phyloP scores from a whole-genome alignment of 1,284 basidiomycete species.

The Cerrena zonata region DNA sequence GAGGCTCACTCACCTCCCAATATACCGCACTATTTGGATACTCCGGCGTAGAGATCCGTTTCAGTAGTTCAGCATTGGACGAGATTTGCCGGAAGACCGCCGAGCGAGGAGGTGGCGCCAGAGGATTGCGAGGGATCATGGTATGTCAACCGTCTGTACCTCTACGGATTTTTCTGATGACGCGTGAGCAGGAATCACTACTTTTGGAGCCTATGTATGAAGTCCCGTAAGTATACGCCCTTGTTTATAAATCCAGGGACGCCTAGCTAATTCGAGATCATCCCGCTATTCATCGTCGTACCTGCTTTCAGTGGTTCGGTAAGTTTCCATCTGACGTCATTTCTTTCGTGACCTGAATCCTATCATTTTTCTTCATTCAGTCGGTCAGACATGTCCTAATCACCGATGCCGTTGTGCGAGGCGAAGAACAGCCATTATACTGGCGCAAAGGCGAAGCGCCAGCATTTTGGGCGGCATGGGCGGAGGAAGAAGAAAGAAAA shows the following conservation, averaged over 20 bases:
- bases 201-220: constrained; percentile 88
- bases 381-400: constrained; percentile 51
- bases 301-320: constrained; percentile 40
- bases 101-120: constrained; percentile 81
- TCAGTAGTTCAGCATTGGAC: constrained; percentile 68
- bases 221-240: constrained; percentile 80
- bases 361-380: background rate
- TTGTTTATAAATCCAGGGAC: background rate
- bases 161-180: too few species aligned
- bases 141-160: too few species aligned
- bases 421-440: constrained; percentile 48
- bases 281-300: background rate
- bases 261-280: too few species aligned
- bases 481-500: constrained; percentile 41
- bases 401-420: constrained; percentile 46
- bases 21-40: constrained; percentile 79
- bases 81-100: constrained; percentile 76
- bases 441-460: constrained; percentile 55
- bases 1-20: constrained; percentile 85
- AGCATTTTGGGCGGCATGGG: constrained; percentile 48
- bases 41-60: constrained; percentile 75
- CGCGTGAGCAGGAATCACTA: constrained; percentile 68
- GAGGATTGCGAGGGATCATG: constrained; percentile 85
- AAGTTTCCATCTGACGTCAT: constrained; percentile 17
- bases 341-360: too few species aligned